These are phyloP conservation scores for Saposhnikovia divaricata DNA, from an alignment of 129 eudicot species.

Conservation along the genomic window DNA sequence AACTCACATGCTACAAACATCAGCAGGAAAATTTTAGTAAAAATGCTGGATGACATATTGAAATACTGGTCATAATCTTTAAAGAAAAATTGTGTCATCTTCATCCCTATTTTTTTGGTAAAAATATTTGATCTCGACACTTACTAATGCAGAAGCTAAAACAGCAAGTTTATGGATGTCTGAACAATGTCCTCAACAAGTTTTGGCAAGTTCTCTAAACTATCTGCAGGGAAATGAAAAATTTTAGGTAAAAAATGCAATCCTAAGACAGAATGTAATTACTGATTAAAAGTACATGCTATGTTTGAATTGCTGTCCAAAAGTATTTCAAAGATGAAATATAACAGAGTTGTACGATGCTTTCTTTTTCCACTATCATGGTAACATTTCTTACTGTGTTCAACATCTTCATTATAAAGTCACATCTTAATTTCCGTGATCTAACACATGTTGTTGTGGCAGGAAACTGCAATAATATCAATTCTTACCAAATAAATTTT, in stretches of 20 bases:
- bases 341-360: neutral
- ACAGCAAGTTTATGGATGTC: slow-evolving; percentile 23
- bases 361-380: neutral
- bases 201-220: slow-evolving; percentile 69
- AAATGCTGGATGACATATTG: no score
- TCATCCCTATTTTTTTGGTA: no score
- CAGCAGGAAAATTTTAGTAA: no score
- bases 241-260: neutral
- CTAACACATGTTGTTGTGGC: slow-evolving; percentile 22
- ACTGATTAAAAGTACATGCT: neutral
- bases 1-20: no score
- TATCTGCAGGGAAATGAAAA: slow-evolving; percentile 33
- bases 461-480: slow-evolving; percentile 45
- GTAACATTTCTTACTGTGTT: neutral
- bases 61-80: no score
- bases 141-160: no score
- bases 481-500: slow-evolving; percentile 1
- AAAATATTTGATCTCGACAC: no score
- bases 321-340: neutral
- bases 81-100: no score
- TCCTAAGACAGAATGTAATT: neutral
- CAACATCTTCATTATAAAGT: neutral
- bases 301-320: neutral
- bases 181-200: slow-evolving; percentile 90
- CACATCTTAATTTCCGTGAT: slow-evolving; percentile 36